Evolutionary conservation across 2,329 filamentous ascomycete species (phyloP), one percentile per base, ranked within the genome.

Genomic region (Simplicillium aogashimaense): DNA sequence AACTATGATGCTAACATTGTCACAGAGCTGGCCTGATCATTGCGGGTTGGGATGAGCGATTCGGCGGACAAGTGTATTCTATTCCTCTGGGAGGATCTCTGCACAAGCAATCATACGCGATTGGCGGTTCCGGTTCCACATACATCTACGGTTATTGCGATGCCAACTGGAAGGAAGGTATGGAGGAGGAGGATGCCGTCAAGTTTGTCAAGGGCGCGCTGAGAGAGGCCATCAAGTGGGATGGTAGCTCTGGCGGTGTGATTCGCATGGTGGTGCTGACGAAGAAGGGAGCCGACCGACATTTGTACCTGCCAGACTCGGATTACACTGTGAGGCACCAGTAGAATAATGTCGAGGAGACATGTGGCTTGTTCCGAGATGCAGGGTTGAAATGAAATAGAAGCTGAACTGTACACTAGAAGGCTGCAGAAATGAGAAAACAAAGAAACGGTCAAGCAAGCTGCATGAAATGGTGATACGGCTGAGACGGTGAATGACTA

Each of bases 131-230:
- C 15, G 92, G 92, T 33, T 97, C 90, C 53, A 97, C 92, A 46
- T 98, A 98, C 72, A 98, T 98, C 65, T 98, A 97, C 72, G 92
- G 92, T 53, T 97, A 94, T 74, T 97, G 89, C 60, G 90, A 98
- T 60, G 82, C 87, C 43, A 79, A 98, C 72, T 98, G 92, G 92
- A 80, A 74, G 61, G 92, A 97, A 66, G 79, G 79, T 49, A 97
- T 98, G 89, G 86, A 83, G 39, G 87, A 97, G 71, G 74, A 78
- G 41, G 89, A 94, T 46, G 92, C 92, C 1, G 81, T 98, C 49
- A 66, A 81, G 32, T 98, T 98, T 56, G 92, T 98, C 60, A 95
- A 95, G 70, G 83, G 81, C 36, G 82, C 92, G 28, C 70, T 98
- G 58, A 72, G 78, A 56, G 90, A 98, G 72, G 92, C 92, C 13